These are phyloP conservation scores for Thymus mandschuricus DNA, from an alignment of 257 asterid genomes.

Conservation along the genomic window DNA sequence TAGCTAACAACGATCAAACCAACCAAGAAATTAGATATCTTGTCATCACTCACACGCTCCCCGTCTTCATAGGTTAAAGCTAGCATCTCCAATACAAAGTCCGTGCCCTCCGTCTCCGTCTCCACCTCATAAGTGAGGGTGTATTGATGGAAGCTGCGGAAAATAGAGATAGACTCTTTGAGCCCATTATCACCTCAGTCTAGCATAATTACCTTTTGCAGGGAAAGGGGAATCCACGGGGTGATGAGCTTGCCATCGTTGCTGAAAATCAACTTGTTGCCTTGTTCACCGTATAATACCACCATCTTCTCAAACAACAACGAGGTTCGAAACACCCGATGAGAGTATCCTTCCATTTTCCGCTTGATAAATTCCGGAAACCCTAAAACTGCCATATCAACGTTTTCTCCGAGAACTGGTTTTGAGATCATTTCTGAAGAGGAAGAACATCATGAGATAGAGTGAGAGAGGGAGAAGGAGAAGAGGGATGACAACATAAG, in stretches of 20 bases:
- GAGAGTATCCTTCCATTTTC: conserved; percentile 53
- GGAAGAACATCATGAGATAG: conserved; percentile 24
- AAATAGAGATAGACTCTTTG: conserved; percentile 35
- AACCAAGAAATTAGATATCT: conserved; percentile 40
- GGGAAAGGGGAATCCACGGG: conserved; percentile 56
- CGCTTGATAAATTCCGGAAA: conserved; percentile 46
- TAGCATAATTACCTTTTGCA: conserved; percentile 47
- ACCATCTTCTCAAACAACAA: conserved; percentile 60
- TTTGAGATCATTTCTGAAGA: conserved; percentile 29
- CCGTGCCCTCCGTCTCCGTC: conserved; percentile 46
- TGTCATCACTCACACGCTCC: conserved; percentile 40
- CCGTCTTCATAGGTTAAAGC: not conserved
- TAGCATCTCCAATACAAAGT: too few species aligned
- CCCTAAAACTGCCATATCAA: conserved; percentile 43
- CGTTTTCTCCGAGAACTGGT: conserved; percentile 68
- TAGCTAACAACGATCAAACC: conserved; percentile 62
- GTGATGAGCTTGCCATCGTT: conserved; percentile 52
- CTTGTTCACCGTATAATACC: conserved; percentile 58
- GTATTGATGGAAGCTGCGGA: conserved; percentile 42
- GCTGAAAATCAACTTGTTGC: conserved; percentile 63
- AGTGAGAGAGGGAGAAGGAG: conserved; percentile 44
- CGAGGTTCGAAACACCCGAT: conserved; percentile 49
- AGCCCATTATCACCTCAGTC: not conserved
- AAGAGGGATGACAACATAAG: conserved; percentile 44
- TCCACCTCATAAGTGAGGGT: too few species aligned